phyloP scores from a whole-genome alignment of 768 basidiomycete genomes.

The Sporobolomyces roseus region DNA sequence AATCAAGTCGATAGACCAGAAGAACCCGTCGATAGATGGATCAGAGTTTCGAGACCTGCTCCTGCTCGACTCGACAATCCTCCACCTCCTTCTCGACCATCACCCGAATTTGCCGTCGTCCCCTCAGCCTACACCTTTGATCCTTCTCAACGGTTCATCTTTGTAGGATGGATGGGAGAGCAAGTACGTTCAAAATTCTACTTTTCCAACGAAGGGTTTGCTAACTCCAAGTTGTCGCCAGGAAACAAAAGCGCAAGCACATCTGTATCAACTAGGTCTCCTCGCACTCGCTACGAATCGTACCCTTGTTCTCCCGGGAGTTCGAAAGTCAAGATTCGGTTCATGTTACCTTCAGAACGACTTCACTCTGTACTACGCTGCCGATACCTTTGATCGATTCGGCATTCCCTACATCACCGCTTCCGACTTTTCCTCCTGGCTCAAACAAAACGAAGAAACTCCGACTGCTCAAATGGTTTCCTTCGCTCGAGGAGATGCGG shows the following conservation, averaged over 20 bases:
- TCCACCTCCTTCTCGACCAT: background rate
- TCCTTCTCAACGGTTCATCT: constrained; percentile 17
- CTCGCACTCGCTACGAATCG: constrained; percentile 56
- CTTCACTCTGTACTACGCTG: constrained; percentile 56
- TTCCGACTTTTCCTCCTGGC: constrained; percentile 47
- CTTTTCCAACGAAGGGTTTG: too few species aligned
- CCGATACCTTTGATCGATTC: constrained; percentile 17
- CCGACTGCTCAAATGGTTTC: constrained; percentile 16
- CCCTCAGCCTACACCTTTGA: too few species aligned
- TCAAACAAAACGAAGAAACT: background rate
- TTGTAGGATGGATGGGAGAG: constrained; percentile 34
- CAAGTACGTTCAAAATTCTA: constrained; percentile 11
- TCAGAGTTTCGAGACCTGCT: constrained; percentile 3
- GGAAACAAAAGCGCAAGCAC: constrained; percentile 57
- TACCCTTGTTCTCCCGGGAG: constrained; percentile 60
- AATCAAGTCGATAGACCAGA: too few species aligned
- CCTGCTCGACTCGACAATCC: background rate
- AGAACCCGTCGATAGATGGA: constrained; percentile 8
- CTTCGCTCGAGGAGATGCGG: background rate
- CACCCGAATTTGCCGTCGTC: too few species aligned
- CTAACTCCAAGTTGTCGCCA: constrained; percentile 43
- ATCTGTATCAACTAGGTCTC: constrained; percentile 55
- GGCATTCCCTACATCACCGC: constrained; percentile 46
- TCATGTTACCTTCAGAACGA: constrained; percentile 53
- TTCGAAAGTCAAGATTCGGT: constrained; percentile 57